phyloP scores from a whole-genome alignment of 495 filamentous ascomycete genomes.

The Neurospora africana region DNA sequence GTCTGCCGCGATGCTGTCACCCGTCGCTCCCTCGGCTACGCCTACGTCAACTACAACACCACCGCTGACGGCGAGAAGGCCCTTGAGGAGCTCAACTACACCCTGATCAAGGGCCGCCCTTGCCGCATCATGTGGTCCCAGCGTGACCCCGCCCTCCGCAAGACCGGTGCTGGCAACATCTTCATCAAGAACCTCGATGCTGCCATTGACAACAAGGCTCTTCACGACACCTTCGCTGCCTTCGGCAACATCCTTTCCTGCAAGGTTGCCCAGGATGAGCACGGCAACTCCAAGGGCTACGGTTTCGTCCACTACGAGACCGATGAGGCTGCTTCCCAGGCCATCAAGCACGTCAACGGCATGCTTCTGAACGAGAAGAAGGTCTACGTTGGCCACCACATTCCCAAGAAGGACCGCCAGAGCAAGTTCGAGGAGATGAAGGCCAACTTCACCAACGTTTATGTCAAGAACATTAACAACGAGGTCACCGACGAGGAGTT shows the following conservation, averaged over 20 bases:
- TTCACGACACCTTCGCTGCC: conserved; percentile 98
- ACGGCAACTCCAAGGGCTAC: conserved; percentile 92
- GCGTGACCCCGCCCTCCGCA: conserved; percentile 96
- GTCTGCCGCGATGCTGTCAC: conserved; percentile 99
- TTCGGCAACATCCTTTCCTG: conserved; percentile 99
- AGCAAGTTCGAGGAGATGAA: conserved; percentile 99
- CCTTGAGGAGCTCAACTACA: conserved; percentile 99
- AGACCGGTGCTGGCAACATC: conserved; percentile 98
- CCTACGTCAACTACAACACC: conserved; percentile 99
- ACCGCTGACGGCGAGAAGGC: conserved; percentile 93
- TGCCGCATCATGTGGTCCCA: conserved; percentile 99
- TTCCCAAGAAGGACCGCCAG: conserved; percentile 99
- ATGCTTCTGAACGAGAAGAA: conserved; percentile 99
- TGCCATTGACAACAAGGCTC: conserved; percentile 99
- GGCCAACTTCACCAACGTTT: conserved; percentile 99
- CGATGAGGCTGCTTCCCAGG: conserved; percentile 88
- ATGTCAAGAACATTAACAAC: conserved; percentile 93
- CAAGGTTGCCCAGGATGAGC: conserved; percentile 98
- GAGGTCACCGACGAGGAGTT: conserved; percentile 91
- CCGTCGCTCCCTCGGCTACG: conserved; percentile 95
- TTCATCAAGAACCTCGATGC: conserved; percentile 99
- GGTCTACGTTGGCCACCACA: conserved; percentile 98
- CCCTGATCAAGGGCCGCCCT: conserved; percentile 93
- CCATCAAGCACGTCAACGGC: conserved; percentile 99
- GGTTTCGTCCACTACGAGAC: conserved; percentile 99